These are phyloP conservation scores for Macrophomina phaseolina DNA, from an alignment of 2,329 filamentous ascomycete species.

Conservation along the genomic window DNA sequence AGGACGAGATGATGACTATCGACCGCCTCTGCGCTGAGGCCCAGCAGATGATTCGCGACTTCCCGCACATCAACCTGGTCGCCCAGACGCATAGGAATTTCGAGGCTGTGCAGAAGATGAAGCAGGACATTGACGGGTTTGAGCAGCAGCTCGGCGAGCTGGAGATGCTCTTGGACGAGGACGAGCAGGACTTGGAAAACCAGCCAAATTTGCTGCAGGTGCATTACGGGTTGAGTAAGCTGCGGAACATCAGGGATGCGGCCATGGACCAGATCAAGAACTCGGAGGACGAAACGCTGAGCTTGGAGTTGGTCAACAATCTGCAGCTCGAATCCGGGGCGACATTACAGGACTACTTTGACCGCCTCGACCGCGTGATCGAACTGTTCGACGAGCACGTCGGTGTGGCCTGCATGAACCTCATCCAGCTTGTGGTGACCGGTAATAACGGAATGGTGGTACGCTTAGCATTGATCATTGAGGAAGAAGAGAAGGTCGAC, in stretches of 20 bases:
- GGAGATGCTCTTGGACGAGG: slow-evolving; percentile 78
- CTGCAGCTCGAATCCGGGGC: slow-evolving; percentile 66
- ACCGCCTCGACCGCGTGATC: slow-evolving; percentile 82
- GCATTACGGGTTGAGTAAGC: slow-evolving; percentile 88
- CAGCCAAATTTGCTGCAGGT: slow-evolving; percentile 90
- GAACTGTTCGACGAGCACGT: slow-evolving; percentile 97
- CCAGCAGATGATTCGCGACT: slow-evolving; percentile 96
- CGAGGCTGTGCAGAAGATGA: slow-evolving; percentile 91
- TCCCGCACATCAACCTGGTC: slow-evolving; percentile 87
- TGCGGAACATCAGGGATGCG: slow-evolving; percentile 93
- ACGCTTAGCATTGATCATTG: slow-evolving; percentile 86
- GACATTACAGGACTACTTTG: slow-evolving; percentile 90
- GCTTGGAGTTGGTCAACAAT: slow-evolving; percentile 89
- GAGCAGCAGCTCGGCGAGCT: slow-evolving; percentile 76
- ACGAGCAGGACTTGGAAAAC: slow-evolving; percentile 83
- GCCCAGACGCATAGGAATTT: slow-evolving; percentile 97
- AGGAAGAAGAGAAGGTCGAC: slow-evolving; percentile 96
- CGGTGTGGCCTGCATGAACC: slow-evolving; percentile 83
- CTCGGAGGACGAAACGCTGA: slow-evolving; percentile 74
- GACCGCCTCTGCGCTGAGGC: slow-evolving; percentile 97
- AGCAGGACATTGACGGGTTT: slow-evolving; percentile 86
- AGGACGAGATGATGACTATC: slow-evolving; percentile 98
- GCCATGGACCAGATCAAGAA: slow-evolving; percentile 92
- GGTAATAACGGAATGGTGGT: slow-evolving; percentile 92
- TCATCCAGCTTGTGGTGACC: slow-evolving; percentile 84